phyloP scores from a whole-genome alignment of 768 basidiomycete species.

The Mycena metata region DNA sequence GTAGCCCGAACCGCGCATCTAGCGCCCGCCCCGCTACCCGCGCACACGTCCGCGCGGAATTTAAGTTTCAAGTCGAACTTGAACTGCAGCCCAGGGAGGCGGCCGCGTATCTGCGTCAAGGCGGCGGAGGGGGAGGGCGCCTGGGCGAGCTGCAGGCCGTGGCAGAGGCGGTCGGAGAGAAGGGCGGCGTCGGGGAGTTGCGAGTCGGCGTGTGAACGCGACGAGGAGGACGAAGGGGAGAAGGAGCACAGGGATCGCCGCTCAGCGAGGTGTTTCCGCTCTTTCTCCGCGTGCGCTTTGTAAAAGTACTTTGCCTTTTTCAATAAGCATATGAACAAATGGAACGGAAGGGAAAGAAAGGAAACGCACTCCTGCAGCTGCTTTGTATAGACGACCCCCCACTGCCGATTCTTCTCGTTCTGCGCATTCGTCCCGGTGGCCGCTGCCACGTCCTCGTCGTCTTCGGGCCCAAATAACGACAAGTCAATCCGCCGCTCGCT shows the following conservation, averaged over 20 bases:
- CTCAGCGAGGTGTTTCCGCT: constrained; percentile 63
- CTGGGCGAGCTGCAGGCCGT: constrained; percentile 47
- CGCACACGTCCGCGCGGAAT: constrained; percentile 66
- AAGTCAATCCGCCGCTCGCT: constrained; percentile 75
- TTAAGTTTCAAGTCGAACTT: constrained; percentile 70
- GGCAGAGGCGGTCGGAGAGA: constrained; percentile 49
- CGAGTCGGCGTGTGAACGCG: too few species aligned
- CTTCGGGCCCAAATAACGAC: constrained; percentile 47
- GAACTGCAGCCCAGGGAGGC: constrained; percentile 63
- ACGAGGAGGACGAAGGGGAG: too few species aligned
- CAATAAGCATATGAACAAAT: too few species aligned
- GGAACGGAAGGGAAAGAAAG: neutral
- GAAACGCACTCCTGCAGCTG: constrained; percentile 73
- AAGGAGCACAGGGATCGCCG: constrained; percentile 44
- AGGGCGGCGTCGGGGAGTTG: too few species aligned
- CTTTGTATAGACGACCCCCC: constrained; percentile 75
- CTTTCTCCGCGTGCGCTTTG: constrained; percentile 65
- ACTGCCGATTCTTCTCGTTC: constrained; percentile 77
- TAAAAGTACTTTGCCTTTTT: constrained; percentile 70
- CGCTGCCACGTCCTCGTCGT: constrained; percentile 44
- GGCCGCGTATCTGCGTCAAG: constrained; percentile 51
- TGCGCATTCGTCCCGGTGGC: constrained; percentile 69
- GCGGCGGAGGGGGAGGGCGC: constrained; percentile 40
- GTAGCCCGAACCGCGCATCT: constrained; percentile 72
- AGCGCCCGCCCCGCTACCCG: constrained; percentile 68